phyloP scores from a whole-genome alignment of 73 alveolate genomes.

The Tetrahymena thermophila region DNA sequence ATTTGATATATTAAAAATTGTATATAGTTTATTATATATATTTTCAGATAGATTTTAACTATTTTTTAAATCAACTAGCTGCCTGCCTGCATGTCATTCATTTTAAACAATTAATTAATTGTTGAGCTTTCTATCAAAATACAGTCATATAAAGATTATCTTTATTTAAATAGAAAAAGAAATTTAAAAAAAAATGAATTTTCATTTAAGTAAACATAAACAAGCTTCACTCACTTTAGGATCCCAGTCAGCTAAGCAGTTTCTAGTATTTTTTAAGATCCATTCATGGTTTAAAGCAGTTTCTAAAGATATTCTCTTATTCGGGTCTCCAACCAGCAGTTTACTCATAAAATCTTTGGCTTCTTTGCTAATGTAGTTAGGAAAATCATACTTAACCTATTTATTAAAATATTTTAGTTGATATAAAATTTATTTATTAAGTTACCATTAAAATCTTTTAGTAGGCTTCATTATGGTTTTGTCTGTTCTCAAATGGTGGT shows the following conservation, averaged over 20 bases:
- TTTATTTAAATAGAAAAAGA: not conserved
- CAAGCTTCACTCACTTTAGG: not conserved
- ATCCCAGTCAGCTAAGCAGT: constrained; percentile 2
- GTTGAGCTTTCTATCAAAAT: not conserved
- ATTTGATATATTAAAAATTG: not conserved
- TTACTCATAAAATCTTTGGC: constrained; percentile 61
- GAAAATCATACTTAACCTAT: not conserved
- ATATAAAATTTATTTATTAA: not conserved
- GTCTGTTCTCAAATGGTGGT: not conserved
- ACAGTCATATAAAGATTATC: not conserved
- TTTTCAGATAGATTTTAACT: not conserved
- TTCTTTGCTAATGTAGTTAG: constrained; percentile 1
- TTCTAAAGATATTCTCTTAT: constrained; percentile 54
- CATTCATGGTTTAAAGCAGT: constrained; percentile 60
- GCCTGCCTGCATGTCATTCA: not conserved
- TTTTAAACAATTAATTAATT: too few species aligned
- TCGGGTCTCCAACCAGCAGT: constrained; percentile 49
- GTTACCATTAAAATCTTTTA: not conserved
- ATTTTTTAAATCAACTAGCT: not conserved
- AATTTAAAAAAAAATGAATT: not conserved
- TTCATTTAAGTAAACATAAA: not conserved
- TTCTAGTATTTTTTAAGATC: constrained; percentile 9
- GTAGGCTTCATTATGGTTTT: not conserved
- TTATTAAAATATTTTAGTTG: not conserved
- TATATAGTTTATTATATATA: not conserved